phyloP scores from a whole-genome alignment of 441 rosid genomes.

The Populus hybrid region DNA sequence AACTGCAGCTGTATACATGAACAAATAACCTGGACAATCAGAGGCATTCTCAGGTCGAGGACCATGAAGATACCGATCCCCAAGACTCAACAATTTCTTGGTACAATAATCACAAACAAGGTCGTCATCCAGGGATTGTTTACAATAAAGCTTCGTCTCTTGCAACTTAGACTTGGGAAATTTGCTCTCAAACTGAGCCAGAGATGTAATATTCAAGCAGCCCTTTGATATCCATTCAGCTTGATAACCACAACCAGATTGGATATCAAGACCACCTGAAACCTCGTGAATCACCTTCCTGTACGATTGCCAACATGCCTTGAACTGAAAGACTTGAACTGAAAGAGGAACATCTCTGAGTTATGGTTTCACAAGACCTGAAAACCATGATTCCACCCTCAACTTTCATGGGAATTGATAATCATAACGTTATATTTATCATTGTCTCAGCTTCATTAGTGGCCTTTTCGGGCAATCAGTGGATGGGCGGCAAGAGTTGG shows the following conservation, averaged over 20 bases:
- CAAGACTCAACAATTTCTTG: slow-evolving; percentile 16
- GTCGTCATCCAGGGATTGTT: slow-evolving; percentile 22
- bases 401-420: not conserved
- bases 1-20: slow-evolving; percentile 46
- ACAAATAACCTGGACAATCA: slow-evolving; percentile 23
- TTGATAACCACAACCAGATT: slow-evolving; percentile 34
- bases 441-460: not conserved
- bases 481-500: slow-evolving; percentile 17
- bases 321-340: not conserved
- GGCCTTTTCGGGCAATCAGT: slow-evolving; percentile 29
- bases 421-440: not conserved
- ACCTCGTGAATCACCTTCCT: slow-evolving; percentile 21
- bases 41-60: slow-evolving; percentile 22
- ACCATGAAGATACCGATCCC: slow-evolving; percentile 1
- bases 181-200: slow-evolving; percentile 33
- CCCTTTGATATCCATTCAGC: slow-evolving; percentile 34
- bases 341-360: slow-evolving; percentile 21
- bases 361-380: not conserved
- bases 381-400: not conserved
- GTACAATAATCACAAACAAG: slow-evolving; percentile 39
- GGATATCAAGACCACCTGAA: slow-evolving; percentile 32
- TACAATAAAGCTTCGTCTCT: slow-evolving; percentile 23
- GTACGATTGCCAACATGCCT: slow-evolving; percentile 40
- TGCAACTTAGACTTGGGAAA: slow-evolving; percentile 26
- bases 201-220: slow-evolving; percentile 37